Conservation (phyloP, 1,139 yeast genomes). For the Hyphopichia wangnamkhiaoensis region DNA sequence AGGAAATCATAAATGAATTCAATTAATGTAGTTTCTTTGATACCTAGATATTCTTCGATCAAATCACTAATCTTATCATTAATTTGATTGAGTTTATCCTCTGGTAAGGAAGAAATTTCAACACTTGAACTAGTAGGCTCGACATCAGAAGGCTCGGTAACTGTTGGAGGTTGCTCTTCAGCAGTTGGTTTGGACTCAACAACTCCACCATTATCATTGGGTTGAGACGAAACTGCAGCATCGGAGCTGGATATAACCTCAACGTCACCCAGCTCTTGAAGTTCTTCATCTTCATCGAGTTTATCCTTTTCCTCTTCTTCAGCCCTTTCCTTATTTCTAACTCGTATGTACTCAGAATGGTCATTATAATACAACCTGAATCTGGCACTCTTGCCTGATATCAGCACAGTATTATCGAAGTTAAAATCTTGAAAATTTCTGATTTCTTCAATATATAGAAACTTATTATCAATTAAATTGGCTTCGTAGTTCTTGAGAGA, state of each 20-base stretch:
- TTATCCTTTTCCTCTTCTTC: conserved; percentile 40
- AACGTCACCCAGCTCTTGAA: conserved; percentile 9
- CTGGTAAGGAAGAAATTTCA: conserved; percentile 16
- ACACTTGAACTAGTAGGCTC: conserved; percentile 4
- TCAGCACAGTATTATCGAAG: conserved; percentile 5
- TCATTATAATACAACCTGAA: conserved; percentile 29
- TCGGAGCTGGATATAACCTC: background rate
- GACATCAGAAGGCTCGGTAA: background rate
- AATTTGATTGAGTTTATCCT: conserved; percentile 19
- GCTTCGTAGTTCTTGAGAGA: conserved; percentile 30
- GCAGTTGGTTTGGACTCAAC: background rate
- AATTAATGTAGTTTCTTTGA: conserved; percentile 50
- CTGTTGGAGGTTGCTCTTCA: too few relatives aligned
- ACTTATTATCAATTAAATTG: conserved; percentile 38
- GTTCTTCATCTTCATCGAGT: conserved; percentile 28
- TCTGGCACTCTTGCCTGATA: background rate
- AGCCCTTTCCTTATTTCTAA: conserved; percentile 27
- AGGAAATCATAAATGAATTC: conserved; percentile 44
- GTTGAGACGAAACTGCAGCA: background rate
- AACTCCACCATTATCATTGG: background rate
- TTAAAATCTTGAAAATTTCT: conserved; percentile 20
- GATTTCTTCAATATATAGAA: conserved; percentile 34
- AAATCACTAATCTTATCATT: conserved; percentile 38
- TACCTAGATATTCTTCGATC: conserved; percentile 54
- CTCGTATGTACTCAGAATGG: conserved; percentile 40